Evolutionary conservation across 495 filamentous ascomycete genomes (phyloP).

Genomic region (Aspergillus avenaceus): DNA sequence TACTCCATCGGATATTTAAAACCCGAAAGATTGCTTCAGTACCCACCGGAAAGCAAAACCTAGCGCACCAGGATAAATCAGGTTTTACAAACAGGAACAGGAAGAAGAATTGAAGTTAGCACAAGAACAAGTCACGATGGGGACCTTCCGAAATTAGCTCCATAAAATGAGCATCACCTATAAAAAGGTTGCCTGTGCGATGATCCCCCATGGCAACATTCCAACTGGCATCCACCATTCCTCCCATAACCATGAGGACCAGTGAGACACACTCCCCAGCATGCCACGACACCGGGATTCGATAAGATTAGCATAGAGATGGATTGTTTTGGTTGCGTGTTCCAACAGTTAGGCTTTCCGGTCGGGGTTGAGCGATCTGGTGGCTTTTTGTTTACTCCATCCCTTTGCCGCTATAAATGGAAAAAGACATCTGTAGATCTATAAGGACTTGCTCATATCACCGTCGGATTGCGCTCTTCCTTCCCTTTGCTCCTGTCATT

Average conservation of each 20-base stretch:
- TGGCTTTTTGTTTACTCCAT: neutral
- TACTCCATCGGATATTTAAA: no score
- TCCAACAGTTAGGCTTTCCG: neutral
- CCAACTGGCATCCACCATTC: constrained; percentile 20
- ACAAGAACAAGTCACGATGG: no score
- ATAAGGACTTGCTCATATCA: neutral
- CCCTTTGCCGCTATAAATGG: neutral
- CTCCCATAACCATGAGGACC: constrained; percentile 15
- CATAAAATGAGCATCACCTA: no score
- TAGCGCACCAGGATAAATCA: no score
- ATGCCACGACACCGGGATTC: neutral
- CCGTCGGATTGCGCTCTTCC: neutral
- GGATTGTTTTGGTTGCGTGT: neutral
- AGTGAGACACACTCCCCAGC: neutral
- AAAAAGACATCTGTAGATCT: neutral
- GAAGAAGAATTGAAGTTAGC: no score
- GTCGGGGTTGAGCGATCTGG: neutral
- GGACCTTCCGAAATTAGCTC: no score
- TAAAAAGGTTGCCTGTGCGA: no score
- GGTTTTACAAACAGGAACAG: no score
- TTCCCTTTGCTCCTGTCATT: no score
- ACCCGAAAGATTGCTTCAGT: no score
- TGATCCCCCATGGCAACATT: constrained; percentile 11
- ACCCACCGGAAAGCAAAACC: no score
- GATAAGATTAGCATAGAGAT: constrained; percentile 8